A percentile compares a stretch with the other conserved stretches of the same genome.
These are phyloP conservation scores for Jackrogersella minutella DNA, from an alignment of 495 filamentous ascomycete species.

Conservation along the genomic window DNA sequence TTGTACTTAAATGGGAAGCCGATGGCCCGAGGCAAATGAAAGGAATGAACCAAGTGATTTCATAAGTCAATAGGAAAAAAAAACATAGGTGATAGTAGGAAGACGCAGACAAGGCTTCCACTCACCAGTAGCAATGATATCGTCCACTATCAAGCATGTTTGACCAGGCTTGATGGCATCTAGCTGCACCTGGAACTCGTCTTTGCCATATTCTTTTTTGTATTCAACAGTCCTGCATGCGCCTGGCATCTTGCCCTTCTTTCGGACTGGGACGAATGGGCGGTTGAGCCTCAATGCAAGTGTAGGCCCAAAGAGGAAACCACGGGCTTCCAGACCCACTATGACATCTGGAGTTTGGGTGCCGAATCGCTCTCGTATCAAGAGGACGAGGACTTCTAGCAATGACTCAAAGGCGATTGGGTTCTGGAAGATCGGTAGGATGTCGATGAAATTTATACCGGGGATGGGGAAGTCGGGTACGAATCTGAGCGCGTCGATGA, in stretches of 20 bases:
- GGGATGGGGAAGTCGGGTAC: constrained; percentile 94
- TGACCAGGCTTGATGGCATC: constrained; percentile 86
- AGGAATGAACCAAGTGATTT: neutral
- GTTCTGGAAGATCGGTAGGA: constrained; percentile 93
- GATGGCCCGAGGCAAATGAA: neutral
- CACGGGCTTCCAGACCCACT: constrained; percentile 91
- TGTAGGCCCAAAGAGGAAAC: constrained; percentile 93
- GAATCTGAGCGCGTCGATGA: constrained; percentile 63
- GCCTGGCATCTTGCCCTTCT: constrained; percentile 96
- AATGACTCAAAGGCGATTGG: constrained; percentile 77
- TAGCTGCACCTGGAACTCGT: constrained; percentile 94
- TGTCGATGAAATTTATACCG: constrained; percentile 97
- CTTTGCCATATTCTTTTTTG: constrained; percentile 96
- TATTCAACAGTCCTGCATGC: constrained; percentile 81
- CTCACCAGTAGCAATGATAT: constrained; percentile 98
- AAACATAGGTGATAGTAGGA: constrained; percentile 8
- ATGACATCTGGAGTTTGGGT: constrained; percentile 80
- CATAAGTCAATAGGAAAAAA: constrained; percentile 9
- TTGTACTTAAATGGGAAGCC: constrained; percentile 8
- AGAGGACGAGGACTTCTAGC: constrained; percentile 85
- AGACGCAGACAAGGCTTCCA: constrained; percentile 22
- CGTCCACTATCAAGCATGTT: constrained; percentile 91
- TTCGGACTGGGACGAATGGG: constrained; percentile 93
- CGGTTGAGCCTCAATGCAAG: constrained; percentile 85
- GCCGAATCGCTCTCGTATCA: constrained; percentile 65